phyloP scores from a whole-genome alignment of 2,329 filamentous ascomycete species.

The Biscogniauxia marginata region DNA sequence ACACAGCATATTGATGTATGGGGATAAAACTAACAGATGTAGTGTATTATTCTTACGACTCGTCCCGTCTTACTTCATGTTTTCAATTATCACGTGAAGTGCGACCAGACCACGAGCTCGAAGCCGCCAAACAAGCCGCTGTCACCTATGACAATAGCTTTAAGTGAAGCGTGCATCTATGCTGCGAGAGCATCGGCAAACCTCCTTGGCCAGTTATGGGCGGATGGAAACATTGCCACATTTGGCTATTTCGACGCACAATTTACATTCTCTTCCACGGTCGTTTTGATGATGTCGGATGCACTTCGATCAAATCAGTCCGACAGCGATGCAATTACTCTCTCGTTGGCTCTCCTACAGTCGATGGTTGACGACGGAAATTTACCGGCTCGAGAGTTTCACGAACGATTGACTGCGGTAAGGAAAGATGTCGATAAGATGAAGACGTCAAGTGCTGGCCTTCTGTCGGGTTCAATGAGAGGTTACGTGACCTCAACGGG shows the following conservation, averaged over 20 bases:
- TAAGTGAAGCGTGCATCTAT: slow-evolving; percentile 31
- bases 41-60: slow-evolving; percentile 21
- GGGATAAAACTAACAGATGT: neutral
- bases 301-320: slow-evolving; percentile 22
- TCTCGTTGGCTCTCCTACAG: slow-evolving; percentile 21
- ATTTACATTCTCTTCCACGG: slow-evolving; percentile 26
- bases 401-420: slow-evolving; percentile 18
- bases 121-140: slow-evolving; percentile 9
- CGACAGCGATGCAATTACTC: slow-evolving; percentile 21
- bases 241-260: slow-evolving; percentile 31
- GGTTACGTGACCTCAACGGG: slow-evolving; percentile 11
- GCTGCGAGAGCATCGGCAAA: slow-evolving; percentile 25
- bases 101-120: neutral
- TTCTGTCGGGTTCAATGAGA: neutral
- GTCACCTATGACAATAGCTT: slow-evolving; percentile 30
- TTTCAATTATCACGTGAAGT: slow-evolving; percentile 14
- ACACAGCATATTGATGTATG: neutral
- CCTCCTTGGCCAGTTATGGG: slow-evolving; percentile 26
- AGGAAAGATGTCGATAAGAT: slow-evolving; percentile 14
- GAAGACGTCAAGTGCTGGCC: neutral
- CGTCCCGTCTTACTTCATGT: slow-evolving; percentile 19
- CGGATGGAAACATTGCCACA: slow-evolving; percentile 25
- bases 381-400: slow-evolving; percentile 26
- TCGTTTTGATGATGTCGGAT: slow-evolving; percentile 26
- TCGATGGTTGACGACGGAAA: slow-evolving; percentile 31